These are phyloP conservation scores for Fusarium abutilonis DNA, from an alignment of 2,329 filamentous ascomycete species.

Conservation along the genomic window DNA sequence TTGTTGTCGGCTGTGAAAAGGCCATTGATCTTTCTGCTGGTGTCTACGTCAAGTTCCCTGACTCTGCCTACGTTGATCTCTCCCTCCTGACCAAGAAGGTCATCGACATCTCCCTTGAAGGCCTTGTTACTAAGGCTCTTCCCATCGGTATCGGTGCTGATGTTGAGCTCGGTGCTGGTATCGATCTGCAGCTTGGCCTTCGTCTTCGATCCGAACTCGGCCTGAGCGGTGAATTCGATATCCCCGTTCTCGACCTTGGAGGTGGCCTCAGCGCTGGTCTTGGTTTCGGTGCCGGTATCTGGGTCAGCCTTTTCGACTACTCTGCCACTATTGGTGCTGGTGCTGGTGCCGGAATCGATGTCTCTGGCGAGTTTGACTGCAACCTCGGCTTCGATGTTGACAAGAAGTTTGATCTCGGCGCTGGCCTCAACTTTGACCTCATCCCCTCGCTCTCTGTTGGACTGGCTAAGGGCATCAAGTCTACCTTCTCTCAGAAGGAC, in stretches of 20 bases:
- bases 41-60: slow-evolving; percentile 60
- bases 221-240: slow-evolving; percentile 48
- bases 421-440: slow-evolving; percentile 50
- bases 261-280: slow-evolving; percentile 54
- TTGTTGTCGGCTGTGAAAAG: slow-evolving; percentile 60
- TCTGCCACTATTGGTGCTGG: slow-evolving; percentile 53
- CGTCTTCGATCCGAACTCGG: slow-evolving; percentile 61
- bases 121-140: slow-evolving; percentile 43
- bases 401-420: slow-evolving; percentile 35
- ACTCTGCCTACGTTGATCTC: slow-evolving; percentile 55
- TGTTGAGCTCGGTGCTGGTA: slow-evolving; percentile 53
- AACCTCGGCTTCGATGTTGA: slow-evolving; percentile 38
- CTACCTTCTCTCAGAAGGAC: slow-evolving; percentile 26
- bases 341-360: slow-evolving; percentile 49
- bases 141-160: slow-evolving; percentile 42
- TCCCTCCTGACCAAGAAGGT: slow-evolving; percentile 54
- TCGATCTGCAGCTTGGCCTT: slow-evolving; percentile 59
- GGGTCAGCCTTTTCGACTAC: slow-evolving; percentile 64
- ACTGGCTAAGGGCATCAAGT: slow-evolving; percentile 41
- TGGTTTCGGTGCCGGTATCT: slow-evolving; percentile 54
- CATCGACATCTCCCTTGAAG: slow-evolving; percentile 55
- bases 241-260: slow-evolving; percentile 45
- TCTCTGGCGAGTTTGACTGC: slow-evolving; percentile 34
- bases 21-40: slow-evolving; percentile 60
- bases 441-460: slow-evolving; percentile 54